A percentile compares a stretch with the other conserved stretches of the same genome.
phyloP scores from a whole-genome alignment of 2,329 filamentous ascomycete species.

The Ophiostoma triangulosporum region DNA sequence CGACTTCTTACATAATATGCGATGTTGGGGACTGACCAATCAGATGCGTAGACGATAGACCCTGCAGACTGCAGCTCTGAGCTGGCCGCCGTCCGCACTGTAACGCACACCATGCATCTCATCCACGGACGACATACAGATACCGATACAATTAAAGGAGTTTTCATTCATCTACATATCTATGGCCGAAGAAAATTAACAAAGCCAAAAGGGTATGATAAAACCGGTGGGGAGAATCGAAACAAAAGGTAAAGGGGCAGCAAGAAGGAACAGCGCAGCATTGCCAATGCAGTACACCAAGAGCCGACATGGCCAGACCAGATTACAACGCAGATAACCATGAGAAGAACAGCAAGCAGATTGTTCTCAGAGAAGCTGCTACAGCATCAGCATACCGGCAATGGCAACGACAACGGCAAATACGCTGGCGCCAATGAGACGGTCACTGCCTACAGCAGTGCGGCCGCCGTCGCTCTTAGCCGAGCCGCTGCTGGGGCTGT shows the following conservation, averaged over 20 bases:
- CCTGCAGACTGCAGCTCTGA: too few relatives aligned
- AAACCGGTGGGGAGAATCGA: not conserved
- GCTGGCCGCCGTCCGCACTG: too few relatives aligned
- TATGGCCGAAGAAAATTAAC: too few relatives aligned
- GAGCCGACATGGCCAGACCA: not conserved
- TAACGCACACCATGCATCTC: too few relatives aligned
- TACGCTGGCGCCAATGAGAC: conserved; percentile 22
- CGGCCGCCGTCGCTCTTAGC: conserved; percentile 21
- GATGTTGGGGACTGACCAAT: too few relatives aligned
- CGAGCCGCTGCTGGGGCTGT: conserved; percentile 15
- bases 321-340: not conserved
- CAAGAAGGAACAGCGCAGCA: not conserved
- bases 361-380: not conserved
- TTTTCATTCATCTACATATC: too few relatives aligned
- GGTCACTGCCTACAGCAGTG: conserved; percentile 14
- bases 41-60: too few relatives aligned
- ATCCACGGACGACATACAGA: too few relatives aligned
- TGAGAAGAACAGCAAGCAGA: not conserved
- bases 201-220: too few relatives aligned
- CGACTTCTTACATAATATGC: too few relatives aligned
- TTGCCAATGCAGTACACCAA: not conserved
- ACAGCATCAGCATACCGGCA: conserved; percentile 14
- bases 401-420: conserved; percentile 20
- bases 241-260: not conserved
- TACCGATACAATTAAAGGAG: too few relatives aligned